Percentiles rank a stretch among this genome's conserved stretches.
Evolutionary conservation across 2,329 filamentous ascomycete genomes (phyloP).

Genomic region (Talaromyces sp.): DNA sequence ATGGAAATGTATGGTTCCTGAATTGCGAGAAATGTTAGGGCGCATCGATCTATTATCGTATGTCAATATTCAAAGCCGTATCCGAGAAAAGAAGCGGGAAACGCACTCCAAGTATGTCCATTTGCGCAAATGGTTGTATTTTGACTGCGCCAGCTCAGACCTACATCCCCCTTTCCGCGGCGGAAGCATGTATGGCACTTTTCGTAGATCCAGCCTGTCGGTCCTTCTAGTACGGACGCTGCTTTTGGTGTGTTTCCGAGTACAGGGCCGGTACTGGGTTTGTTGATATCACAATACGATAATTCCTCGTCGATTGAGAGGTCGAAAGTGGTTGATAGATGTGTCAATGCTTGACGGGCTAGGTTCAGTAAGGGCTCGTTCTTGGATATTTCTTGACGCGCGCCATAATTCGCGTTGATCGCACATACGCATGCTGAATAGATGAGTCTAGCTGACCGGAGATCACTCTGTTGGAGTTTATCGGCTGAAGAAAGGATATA

Average conservation of each 20-base stretch:
- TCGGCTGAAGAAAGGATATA: conserved; percentile 31
- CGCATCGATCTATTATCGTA: conserved; percentile 49
- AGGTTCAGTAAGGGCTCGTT: conserved; percentile 24
- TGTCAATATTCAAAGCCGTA: not conserved
- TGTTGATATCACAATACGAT: conserved; percentile 26
- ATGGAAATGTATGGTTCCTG: conserved; percentile 56
- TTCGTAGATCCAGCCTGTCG: conserved; percentile 41
- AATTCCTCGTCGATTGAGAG: conserved; percentile 33
- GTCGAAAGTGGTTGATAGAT: conserved; percentile 16
- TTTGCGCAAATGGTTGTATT: conserved; percentile 49
- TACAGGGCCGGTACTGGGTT: not conserved
- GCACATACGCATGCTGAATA: conserved; percentile 40
- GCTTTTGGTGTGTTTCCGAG: conserved; percentile 29
- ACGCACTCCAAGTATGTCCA: conserved; percentile 54
- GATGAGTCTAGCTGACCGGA: conserved; percentile 32
- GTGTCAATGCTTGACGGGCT: conserved; percentile 30
- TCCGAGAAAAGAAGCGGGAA: not conserved
- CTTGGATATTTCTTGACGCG: conserved; percentile 9
- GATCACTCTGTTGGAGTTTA: conserved; percentile 22
- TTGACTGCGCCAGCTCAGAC: conserved; percentile 50
- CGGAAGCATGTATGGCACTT: conserved; percentile 53
- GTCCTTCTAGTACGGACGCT: conserved; percentile 24
- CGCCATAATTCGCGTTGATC: conserved; percentile 30
- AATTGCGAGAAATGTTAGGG: conserved; percentile 55
- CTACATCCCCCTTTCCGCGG: conserved; percentile 23